A percentile compares a stretch with the other conserved stretches of the same genome.
Conservation (phyloP, 768 basidiomycete species). For the Tulasnella sp. region DNA sequence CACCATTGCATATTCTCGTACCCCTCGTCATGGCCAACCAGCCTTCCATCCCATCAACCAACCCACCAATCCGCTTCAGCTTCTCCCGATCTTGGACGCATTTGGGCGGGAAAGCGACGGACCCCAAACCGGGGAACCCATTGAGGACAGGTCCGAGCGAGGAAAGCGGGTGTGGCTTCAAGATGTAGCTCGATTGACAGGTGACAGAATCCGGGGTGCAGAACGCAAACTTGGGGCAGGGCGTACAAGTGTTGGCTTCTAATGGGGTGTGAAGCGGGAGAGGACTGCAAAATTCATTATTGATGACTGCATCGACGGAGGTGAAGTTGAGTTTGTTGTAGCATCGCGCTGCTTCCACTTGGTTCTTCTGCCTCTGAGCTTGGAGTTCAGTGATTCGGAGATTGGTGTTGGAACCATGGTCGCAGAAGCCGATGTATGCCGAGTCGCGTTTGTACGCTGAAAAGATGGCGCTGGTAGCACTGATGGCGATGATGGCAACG, state of each 20-base stretch:
- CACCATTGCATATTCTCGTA: constrained; percentile 53
- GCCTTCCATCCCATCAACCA: constrained; percentile 65
- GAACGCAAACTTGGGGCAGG: constrained; percentile 61
- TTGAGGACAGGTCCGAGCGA: constrained; percentile 43
- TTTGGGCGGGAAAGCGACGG: constrained; percentile 64
- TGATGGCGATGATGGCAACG: constrained; percentile 39
- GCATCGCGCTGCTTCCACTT: constrained; percentile 45
- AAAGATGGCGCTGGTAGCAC: constrained; percentile 32
- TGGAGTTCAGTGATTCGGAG: constrained; percentile 43
- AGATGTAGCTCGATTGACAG: constrained; percentile 62
- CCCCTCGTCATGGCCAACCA: constrained; percentile 57
- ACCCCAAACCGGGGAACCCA: constrained; percentile 70
- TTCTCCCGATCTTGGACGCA: constrained; percentile 66
- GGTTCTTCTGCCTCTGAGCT: constrained; percentile 31
- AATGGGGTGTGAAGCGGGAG: constrained; percentile 48
- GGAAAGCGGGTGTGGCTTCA: constrained; percentile 43
- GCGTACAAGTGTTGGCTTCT: constrained; percentile 57
- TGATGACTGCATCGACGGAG: background rate
- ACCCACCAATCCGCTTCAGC: constrained; percentile 63
- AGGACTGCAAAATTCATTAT: constrained; percentile 37
- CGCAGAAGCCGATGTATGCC: constrained; percentile 67
- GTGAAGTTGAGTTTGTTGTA: constrained; percentile 22
- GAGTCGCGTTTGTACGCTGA: constrained; percentile 58
- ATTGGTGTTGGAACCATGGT: constrained; percentile 55
- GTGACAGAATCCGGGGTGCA: constrained; percentile 50